These are phyloP conservation scores for Aaosphaeria pasadenensis DNA, from an alignment of 2,329 filamentous ascomycete species.

Conservation along the genomic window DNA sequence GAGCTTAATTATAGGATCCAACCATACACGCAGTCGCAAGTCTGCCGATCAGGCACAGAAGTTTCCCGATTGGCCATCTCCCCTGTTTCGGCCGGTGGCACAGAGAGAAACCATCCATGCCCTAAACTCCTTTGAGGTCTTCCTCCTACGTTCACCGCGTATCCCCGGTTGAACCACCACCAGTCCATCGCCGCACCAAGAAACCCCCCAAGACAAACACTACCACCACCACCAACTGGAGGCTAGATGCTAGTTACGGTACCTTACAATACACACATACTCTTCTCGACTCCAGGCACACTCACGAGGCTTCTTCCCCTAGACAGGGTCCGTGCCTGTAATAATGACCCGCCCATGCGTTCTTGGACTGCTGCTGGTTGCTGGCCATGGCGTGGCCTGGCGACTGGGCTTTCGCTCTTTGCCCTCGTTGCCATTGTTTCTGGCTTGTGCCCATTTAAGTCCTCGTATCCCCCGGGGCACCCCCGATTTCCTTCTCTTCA, in stretches of 20 bases:
- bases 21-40: conserved; percentile 18
- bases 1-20: conserved; percentile 11
- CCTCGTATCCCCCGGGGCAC: conserved; percentile 27
- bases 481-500: conserved; percentile 16
- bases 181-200: conserved; percentile 26
- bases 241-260: too few species aligned
- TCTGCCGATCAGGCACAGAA: conserved; percentile 31
- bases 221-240: too few species aligned
- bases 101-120: too few species aligned
- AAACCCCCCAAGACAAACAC: conserved; percentile 9
- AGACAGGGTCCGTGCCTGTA: too few species aligned
- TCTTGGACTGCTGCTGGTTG: too few species aligned
- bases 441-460: conserved; percentile 34
- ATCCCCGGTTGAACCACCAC: background rate
- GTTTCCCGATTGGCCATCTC: conserved; percentile 24
- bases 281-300: too few species aligned
- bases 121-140: too few species aligned
- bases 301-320: too few species aligned
- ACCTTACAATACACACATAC: too few species aligned
- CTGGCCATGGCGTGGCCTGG: conserved; percentile 19
- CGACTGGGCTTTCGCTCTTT: conserved; percentile 2
- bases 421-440: conserved; percentile 7
- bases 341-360: too few species aligned
- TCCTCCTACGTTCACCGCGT: too few species aligned
- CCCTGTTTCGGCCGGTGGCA: conserved; percentile 2